Conservation (phyloP, 371 early-diverging fungal genomes). For the Polyrhizophydium stewartii region DNA sequence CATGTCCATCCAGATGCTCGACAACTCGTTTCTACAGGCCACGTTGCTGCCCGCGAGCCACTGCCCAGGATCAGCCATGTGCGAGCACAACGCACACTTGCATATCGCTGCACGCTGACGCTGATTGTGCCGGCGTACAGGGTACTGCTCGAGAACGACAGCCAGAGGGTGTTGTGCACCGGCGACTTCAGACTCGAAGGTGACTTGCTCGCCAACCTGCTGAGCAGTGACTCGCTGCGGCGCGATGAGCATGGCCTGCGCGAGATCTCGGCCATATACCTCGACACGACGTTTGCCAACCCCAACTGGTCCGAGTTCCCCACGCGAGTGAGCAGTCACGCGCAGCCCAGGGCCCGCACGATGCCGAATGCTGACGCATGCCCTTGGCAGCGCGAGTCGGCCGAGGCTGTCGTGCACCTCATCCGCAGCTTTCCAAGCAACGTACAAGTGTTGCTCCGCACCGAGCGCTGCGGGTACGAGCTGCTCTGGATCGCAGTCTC, state of each 20-base stretch:
- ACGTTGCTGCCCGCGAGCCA: slow-evolving; percentile 21
- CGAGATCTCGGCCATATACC: slow-evolving; percentile 10
- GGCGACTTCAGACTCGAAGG: slow-evolving; percentile 24
- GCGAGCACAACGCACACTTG: neutral
- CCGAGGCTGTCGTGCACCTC: neutral
- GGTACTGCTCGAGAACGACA: slow-evolving; percentile 16
- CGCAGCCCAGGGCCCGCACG: neutral
- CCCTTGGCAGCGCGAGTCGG: neutral
- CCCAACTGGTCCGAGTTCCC: slow-evolving; percentile 11
- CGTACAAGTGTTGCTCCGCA: neutral
- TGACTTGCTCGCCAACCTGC: slow-evolving; percentile 1
- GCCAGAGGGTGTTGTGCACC: slow-evolving; percentile 17
- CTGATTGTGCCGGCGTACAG: too few species aligned
- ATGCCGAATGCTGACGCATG: neutral
- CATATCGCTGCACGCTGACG: neutral
- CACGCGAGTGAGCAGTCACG: slow-evolving; percentile 4
- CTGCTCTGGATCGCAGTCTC: neutral
- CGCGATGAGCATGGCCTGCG: neutral
- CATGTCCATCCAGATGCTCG: neutral
- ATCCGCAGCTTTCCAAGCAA: neutral
- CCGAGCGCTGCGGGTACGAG: neutral
- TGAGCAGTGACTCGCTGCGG: neutral
- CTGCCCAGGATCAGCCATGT: slow-evolving; percentile 21
- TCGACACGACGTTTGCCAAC: slow-evolving; percentile 24
- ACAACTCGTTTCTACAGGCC: neutral